Conservation (phyloP, 164 flowering plant species). For the Chimonanthus praecox region DNA sequence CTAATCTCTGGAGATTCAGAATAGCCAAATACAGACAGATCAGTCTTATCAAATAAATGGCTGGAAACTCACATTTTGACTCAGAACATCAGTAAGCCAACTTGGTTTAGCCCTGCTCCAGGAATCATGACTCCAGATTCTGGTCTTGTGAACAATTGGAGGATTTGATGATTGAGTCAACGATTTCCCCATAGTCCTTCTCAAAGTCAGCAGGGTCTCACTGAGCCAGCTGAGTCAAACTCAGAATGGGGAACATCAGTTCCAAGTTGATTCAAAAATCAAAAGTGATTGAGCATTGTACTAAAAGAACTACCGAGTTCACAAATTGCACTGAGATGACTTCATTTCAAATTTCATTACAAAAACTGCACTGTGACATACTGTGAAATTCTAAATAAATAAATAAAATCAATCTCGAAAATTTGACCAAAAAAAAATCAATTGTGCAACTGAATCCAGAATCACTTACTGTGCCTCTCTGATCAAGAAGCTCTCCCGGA, state of each 20-base stretch:
- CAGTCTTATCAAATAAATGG: neutral
- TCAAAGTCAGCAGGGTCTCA: neutral
- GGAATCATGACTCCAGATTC: neutral
- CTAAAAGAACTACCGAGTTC: neutral
- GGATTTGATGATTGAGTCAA: too few species aligned
- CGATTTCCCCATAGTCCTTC: neutral
- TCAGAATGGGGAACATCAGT: neutral
- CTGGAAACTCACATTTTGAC: neutral
- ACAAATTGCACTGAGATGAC: neutral
- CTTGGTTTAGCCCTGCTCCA: neutral
- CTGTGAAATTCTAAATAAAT: neutral
- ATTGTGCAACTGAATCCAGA: slow-evolving; percentile 1
- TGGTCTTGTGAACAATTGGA: neutral
- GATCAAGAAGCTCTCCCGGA: slow-evolving; percentile 67
- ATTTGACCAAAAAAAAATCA: neutral
- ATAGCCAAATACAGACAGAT: neutral
- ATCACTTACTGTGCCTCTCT: slow-evolving; percentile 71
- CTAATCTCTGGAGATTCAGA: neutral
- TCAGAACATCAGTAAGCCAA: neutral
- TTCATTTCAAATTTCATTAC: neutral
- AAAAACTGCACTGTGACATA: neutral
- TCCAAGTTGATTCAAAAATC: neutral
- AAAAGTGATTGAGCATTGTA: neutral
- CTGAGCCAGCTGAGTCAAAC: neutral
- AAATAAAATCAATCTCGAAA: neutral